Evolutionary conservation across 768 basidiomycete species (phyloP).

Genomic region (Arthromyces matolae): DNA sequence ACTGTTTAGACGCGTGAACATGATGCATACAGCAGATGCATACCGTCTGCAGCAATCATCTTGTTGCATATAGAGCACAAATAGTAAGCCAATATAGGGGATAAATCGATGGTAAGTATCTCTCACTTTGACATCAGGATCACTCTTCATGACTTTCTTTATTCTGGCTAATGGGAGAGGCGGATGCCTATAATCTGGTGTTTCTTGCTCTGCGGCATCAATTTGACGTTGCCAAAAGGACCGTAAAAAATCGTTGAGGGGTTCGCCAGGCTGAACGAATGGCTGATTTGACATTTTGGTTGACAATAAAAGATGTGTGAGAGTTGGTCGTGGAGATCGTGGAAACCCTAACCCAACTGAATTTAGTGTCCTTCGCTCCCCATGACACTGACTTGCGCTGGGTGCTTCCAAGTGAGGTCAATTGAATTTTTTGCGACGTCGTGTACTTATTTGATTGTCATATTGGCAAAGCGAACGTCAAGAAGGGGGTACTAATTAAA

Average conservation of each 20-base stretch:
- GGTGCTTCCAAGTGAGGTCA: no score
- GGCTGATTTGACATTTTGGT: conserved; percentile 45
- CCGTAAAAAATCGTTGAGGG: conserved; percentile 80
- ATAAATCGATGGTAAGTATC: background rate
- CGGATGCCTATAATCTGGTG: conserved; percentile 83
- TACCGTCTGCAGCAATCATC: conserved; percentile 99
- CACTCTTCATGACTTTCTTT: conserved; percentile 99
- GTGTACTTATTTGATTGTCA: background rate
- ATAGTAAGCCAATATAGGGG: no score
- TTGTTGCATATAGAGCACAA: no score
- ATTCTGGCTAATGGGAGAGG: conserved; percentile 91
- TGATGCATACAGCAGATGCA: conserved; percentile 18
- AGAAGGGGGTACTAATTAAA: background rate
- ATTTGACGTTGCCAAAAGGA: conserved; percentile 91
- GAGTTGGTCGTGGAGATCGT: background rate
- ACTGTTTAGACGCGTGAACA: conserved; percentile 15
- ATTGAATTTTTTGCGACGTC: background rate
- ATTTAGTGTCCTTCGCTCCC: no score
- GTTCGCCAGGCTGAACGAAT: conserved; percentile 79
- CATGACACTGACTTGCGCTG: no score
- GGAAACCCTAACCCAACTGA: conserved; percentile 5
- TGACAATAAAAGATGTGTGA: conserved; percentile 36
- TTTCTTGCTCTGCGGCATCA: conserved; percentile 82
- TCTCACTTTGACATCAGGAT: conserved; percentile 91
- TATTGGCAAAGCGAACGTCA: background rate